These are phyloP conservation scores for Elaeis guineensis DNA, from an alignment of 176 grass and related monocot genomes.

Conservation along the genomic window DNA sequence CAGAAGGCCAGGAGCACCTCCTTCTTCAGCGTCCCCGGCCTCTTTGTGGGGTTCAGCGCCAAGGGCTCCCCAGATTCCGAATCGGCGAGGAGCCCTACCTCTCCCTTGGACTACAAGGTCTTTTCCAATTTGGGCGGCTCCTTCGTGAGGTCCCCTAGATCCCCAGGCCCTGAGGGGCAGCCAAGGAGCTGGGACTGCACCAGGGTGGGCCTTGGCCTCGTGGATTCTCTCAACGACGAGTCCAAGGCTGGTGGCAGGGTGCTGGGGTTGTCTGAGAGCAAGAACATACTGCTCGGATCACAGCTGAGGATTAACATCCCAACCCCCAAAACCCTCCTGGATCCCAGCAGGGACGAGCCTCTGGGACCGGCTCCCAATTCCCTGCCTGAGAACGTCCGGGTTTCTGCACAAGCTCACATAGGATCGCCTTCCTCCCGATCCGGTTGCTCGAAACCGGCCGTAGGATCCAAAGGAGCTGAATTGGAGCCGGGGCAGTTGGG, in stretches of 20 bases:
- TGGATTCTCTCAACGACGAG: constrained; percentile 44
- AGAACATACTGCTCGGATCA: constrained; percentile 13
- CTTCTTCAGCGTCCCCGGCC: constrained; percentile 54
- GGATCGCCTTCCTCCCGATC: not conserved
- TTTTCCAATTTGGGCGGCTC: constrained; percentile 17
- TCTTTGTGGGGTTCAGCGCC: constrained; percentile 58
- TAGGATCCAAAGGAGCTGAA: constrained; percentile 10
- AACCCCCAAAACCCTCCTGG: not conserved
- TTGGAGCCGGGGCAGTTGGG: constrained; percentile 44
- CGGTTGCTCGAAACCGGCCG: constrained; percentile 3
- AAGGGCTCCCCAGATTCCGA: constrained; percentile 50
- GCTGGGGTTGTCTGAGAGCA: constrained; percentile 22
- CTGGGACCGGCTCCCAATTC: constrained; percentile 24
- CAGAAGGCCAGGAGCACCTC: constrained; percentile 33
- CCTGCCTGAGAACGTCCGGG: constrained; percentile 45
- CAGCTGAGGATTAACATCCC: constrained; percentile 18
- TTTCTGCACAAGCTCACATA: constrained; percentile 1
- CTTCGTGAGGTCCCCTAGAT: constrained; percentile 40
- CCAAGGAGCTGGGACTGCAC: constrained; percentile 53
- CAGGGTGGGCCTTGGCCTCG: constrained; percentile 64
- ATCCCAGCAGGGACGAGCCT: not conserved
- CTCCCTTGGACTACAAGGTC: constrained; percentile 73
- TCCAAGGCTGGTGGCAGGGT: constrained; percentile 6
- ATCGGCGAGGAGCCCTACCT: constrained; percentile 69
- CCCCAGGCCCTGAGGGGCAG: constrained; percentile 7